Evolutionary conservation across 2,329 filamentous ascomycete species (phyloP).

Genomic region (Hypoxylon sp.): DNA sequence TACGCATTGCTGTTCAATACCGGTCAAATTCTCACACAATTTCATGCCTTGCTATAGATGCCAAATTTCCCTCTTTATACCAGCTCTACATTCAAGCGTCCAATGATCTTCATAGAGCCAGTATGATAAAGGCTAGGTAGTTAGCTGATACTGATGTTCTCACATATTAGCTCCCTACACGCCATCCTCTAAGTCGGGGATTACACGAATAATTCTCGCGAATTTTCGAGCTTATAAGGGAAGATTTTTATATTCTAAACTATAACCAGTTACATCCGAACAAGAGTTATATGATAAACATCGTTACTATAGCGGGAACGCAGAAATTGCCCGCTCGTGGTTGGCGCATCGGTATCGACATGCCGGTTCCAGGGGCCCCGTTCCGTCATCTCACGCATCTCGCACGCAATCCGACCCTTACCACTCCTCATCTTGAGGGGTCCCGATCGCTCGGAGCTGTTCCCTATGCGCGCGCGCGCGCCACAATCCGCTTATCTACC

Average conservation of each 20-base stretch:
- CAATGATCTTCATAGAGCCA: background rate
- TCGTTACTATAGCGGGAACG: background rate
- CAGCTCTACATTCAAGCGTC: background rate
- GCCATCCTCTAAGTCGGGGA: slow-evolving; percentile 16
- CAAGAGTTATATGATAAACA: background rate
- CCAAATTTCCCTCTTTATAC: background rate
- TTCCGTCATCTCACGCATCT: slow-evolving; percentile 31
- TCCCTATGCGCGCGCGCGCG: background rate
- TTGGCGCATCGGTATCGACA: slow-evolving; percentile 10
- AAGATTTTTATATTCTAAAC: slow-evolving; percentile 2
- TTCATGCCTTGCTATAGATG: background rate
- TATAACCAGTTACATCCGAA: background rate
- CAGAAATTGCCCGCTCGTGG: background rate
- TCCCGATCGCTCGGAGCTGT: background rate
- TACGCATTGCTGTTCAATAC: background rate
- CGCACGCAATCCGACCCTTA: slow-evolving; percentile 38
- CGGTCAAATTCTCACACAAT: background rate
- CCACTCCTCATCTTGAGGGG: slow-evolving; percentile 3
- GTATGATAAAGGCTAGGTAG: background rate
- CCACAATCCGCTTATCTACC: background rate
- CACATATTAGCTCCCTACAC: slow-evolving; percentile 11
- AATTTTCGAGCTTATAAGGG: background rate
- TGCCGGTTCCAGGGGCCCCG: background rate
- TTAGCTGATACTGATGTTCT: background rate
- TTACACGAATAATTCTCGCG: background rate